Conservation (phyloP, 1,139 yeast species). For the Geotrichum restrictum region DNA sequence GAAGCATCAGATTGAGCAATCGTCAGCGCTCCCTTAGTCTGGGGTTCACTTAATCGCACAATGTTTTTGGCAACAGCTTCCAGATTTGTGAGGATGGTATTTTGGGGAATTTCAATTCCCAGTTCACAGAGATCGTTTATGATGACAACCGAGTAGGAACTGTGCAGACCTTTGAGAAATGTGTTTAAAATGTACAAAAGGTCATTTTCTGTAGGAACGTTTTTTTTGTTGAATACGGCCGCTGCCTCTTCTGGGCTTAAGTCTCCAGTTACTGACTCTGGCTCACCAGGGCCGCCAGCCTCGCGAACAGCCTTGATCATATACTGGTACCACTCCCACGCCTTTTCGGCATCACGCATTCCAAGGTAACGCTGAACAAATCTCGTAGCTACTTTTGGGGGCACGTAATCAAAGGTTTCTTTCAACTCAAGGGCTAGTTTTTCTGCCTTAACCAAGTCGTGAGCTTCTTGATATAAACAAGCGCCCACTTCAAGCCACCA, state of each 20-base stretch:
- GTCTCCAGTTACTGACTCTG: conserved; percentile 17
- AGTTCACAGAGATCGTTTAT: conserved; percentile 24
- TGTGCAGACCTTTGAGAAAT: conserved; percentile 12
- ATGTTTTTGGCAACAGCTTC: conserved; percentile 24
- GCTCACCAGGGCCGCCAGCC: conserved; percentile 19
- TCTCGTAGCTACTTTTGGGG: conserved; percentile 30
- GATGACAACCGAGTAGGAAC: conserved; percentile 10
- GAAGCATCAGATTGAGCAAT: not conserved
- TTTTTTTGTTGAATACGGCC: conserved; percentile 23
- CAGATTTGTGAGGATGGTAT: conserved; percentile 24
- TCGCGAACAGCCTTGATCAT: conserved; percentile 22
- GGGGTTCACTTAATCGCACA: conserved; percentile 1
- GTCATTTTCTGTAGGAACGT: conserved; percentile 22
- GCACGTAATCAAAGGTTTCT: conserved; percentile 24
- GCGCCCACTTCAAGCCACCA: conserved; percentile 40
- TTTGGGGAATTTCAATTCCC: conserved; percentile 24
- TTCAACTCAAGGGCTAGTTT: conserved; percentile 26
- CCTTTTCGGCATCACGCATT: conserved; percentile 22
- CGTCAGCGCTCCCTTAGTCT: conserved; percentile 1
- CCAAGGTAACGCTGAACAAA: conserved; percentile 27
- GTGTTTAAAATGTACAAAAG: conserved; percentile 22
- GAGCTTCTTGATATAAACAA: conserved; percentile 32
- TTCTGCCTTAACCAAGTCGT: conserved; percentile 28
- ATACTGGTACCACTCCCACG: conserved; percentile 27
- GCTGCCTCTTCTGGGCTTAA: conserved; percentile 25